phyloP scores from a whole-genome alignment of 805 yeast genomes.

The Yamadazyma akitaensis region DNA sequence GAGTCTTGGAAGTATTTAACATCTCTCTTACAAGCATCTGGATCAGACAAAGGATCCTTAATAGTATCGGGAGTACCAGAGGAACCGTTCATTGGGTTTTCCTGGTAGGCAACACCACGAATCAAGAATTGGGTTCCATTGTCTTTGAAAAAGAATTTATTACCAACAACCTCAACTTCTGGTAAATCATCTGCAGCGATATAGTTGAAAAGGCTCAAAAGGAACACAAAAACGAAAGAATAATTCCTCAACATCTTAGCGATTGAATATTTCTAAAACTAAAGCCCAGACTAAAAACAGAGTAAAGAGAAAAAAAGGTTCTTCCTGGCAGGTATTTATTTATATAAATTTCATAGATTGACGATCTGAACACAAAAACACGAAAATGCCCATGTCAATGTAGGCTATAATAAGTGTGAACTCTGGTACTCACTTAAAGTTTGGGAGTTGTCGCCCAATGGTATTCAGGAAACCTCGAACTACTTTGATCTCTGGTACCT shows the following conservation, averaged over 20 bases:
- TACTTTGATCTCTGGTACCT: conserved; percentile 11
- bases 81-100: conserved; percentile 22
- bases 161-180: conserved; percentile 39
- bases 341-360: conserved; percentile 2
- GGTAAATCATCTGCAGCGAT: conserved; percentile 20
- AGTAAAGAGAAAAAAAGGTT: background rate
- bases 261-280: background rate
- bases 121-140: conserved; percentile 44
- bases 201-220: conserved; percentile 3
- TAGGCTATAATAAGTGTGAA: conserved; percentile 9
- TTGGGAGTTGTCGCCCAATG: conserved; percentile 1
- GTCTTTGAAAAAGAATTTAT: conserved; percentile 39
- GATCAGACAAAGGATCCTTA: conserved; percentile 41
- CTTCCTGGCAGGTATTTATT: background rate
- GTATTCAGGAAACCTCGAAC: background rate
- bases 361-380: conserved; percentile 4
- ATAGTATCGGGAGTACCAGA: conserved; percentile 17
- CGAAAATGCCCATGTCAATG: conserved; percentile 2
- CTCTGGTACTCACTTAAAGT: conserved; percentile 3
- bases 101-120: conserved; percentile 45
- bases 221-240: conserved; percentile 13
- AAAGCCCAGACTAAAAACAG: conserved; percentile 2
- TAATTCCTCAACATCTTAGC: conserved; percentile 4
- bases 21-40: conserved; percentile 41
- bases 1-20: conserved; percentile 33